phyloP scores from a whole-genome alignment of 805 yeast species.

The Starmerella kuoi region DNA sequence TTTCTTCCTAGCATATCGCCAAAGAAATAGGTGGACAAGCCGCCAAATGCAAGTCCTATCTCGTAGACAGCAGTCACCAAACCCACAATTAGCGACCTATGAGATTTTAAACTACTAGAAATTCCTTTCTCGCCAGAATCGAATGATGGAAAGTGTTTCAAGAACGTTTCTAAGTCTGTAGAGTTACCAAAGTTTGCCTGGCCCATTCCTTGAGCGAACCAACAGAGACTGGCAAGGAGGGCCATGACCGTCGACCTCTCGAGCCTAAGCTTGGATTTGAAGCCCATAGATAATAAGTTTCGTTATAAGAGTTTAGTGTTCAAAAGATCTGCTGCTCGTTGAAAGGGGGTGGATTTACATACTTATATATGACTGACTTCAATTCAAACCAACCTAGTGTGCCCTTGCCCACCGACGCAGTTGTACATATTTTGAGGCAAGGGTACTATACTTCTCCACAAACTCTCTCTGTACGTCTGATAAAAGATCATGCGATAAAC shows the following conservation, averaged over 20 bases:
- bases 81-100: constrained; percentile 24
- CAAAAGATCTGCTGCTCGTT: no score
- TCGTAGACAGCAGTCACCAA: constrained; percentile 36
- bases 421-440: no score
- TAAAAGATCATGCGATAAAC: no score
- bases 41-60: constrained; percentile 57
- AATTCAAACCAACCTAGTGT: no score
- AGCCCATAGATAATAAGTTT: not conserved
- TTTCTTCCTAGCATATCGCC: constrained; percentile 53
- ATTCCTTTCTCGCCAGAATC: not conserved
- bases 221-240: constrained; percentile 11
- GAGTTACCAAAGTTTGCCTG: constrained; percentile 15
- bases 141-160: constrained; percentile 7
- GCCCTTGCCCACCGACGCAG: no score
- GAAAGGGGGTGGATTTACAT: no score
- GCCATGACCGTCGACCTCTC: constrained; percentile 4
- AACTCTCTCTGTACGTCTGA: no score
- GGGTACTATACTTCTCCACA: no score
- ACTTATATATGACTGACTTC: no score
- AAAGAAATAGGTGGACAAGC: constrained; percentile 42
- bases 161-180: constrained; percentile 6
- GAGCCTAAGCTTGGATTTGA: not conserved
- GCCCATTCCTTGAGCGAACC: constrained; percentile 15
- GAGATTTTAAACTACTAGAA: not conserved
- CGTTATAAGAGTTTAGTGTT: no score